Evolutionary conservation across 768 basidiomycete species (phyloP).

Genomic region (Amanita pseudoporphyria): DNA sequence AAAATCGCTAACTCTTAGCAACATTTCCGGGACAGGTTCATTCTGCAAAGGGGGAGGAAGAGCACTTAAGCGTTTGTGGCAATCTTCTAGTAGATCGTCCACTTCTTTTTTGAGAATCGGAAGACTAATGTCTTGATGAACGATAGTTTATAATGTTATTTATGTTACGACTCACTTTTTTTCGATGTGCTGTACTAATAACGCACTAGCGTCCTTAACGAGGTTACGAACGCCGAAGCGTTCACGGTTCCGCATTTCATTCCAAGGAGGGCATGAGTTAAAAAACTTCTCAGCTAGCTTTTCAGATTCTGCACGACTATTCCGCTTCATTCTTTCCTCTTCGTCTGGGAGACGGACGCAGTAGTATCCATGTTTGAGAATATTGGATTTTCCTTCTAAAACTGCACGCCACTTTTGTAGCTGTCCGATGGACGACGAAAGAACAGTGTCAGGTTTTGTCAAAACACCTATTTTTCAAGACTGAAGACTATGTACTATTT

Average conservation of each 20-base stretch:
- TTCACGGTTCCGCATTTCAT: constrained; percentile 21
- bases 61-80: constrained; percentile 20
- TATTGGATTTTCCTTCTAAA: constrained; percentile 34
- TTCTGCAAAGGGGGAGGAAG: constrained; percentile 30
- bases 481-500: neutral
- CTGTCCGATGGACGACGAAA: constrained; percentile 29
- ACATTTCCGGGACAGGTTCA: constrained; percentile 37
- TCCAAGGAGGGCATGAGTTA: constrained; percentile 41
- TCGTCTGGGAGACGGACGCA: constrained; percentile 61
- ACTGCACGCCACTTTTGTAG: constrained; percentile 39
- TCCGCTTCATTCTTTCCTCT: constrained; percentile 30
- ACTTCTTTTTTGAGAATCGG: constrained; percentile 34
- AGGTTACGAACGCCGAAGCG: constrained; percentile 51
- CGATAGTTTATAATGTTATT: neutral
- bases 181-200: constrained; percentile 45
- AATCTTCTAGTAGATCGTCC: constrained; percentile 26
- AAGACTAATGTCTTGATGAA: constrained; percentile 28
- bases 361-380: constrained; percentile 49
- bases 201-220: constrained; percentile 38
- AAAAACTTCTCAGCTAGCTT: constrained; percentile 36
- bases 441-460: constrained; percentile 58
- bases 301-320: constrained; percentile 28
- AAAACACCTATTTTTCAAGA: constrained; percentile 38
- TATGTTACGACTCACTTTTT: constrained; percentile 30
- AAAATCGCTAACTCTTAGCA: constrained; percentile 34